Evolutionary conservation across 75 land plant species (phyloP), one percentile per base, ranked within the genome.

Genomic region (Adiantum capillusveneris): DNA sequence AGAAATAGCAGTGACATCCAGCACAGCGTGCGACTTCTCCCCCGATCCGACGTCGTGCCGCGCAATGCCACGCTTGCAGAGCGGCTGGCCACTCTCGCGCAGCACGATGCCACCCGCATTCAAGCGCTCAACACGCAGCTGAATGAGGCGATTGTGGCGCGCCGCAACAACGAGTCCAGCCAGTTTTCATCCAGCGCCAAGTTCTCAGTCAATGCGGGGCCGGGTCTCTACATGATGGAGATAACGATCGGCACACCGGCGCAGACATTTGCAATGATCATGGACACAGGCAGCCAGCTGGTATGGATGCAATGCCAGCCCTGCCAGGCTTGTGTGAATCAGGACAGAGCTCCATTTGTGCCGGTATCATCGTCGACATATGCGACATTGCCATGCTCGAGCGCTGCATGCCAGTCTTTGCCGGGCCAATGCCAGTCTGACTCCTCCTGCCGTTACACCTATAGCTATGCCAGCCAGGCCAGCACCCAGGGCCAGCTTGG

Each of bases 201-300:
- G 44, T 44, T 59, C 12, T 44, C 21, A 20, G 68, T 57, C 26
- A 19, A 22, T 26, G 46, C 30, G 11, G 68, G 65, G 29, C 48
- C 16, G 29, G 70, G 70, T 2, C 39, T 57, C 49, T 67, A 28
- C 56, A 9, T 59, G 20, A 49, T 59, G 36, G 31, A 49, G n/a
- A 31, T 67, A 53, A 45, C 30, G 29, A 30, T 67, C 26, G 75
- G 75, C 21, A 72, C 71, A 17, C 75, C 75, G 13, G 36, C 63
- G 25, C 6, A 14, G 53, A 36, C 41, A 29, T 56, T 59, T 45
- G n/a, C n/a, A 19, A 16, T 62, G 45, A 64, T 64, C 53, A 49
- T 64, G 48, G 70, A 64, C 60, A 70, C 73, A 11, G 68, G 73
- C 19, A 70, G 68, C 51, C 69, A 64, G 68, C 73, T 70, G 50